Evolutionary conservation across 176 grass and related monocot genomes (phyloP), one percentile per base, ranked within the genome.

Genomic region (Oryza meyeriana): DNA sequence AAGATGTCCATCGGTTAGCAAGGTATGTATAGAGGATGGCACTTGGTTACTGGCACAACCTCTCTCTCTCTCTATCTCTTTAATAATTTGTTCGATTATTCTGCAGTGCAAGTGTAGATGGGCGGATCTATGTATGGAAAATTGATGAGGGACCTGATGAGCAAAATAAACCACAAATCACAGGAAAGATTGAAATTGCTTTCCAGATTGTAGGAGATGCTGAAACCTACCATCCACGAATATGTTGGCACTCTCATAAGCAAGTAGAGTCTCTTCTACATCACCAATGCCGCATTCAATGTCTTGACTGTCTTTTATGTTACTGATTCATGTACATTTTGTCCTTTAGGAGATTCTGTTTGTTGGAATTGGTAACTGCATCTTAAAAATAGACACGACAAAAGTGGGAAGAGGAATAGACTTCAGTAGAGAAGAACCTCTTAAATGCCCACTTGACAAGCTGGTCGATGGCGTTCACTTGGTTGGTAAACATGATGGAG

Each of bases 171-270:
- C 85, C 92, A 63, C 90, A 91, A 79, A 98, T 95, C 48, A 88
- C 95, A 52, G 95, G 86, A 80, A 98, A 84, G 90, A 83, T 95
- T 81, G 79, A 91, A 87, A 86, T 76, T 38, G 90, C 95, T 58
- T 85, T 98, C 75, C 87, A 95, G 64, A 93, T 98, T 83, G 74
- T 91, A 50, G 95, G 95, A 70, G 76, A 93, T 72, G 80, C 78
- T 33, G 90, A 89, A 69, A 91, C 84, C 25, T 98, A 88, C 78
- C 95, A 98, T 90, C 95, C 95, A 36, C 89, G 86, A 88, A 94
- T 98, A 84, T 93, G 95, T 66, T 98, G 92, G 92, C 88, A 98
- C 79, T 94, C 95, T 57, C 95, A 98, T 84, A 98, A 98, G 90
- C 95, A 98, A 86, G 95, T 94, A 94, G 64, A 47, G 61, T 24